Conservation (phyloP, 305 asterid genomes). For the Solanum chacoense region DNA sequence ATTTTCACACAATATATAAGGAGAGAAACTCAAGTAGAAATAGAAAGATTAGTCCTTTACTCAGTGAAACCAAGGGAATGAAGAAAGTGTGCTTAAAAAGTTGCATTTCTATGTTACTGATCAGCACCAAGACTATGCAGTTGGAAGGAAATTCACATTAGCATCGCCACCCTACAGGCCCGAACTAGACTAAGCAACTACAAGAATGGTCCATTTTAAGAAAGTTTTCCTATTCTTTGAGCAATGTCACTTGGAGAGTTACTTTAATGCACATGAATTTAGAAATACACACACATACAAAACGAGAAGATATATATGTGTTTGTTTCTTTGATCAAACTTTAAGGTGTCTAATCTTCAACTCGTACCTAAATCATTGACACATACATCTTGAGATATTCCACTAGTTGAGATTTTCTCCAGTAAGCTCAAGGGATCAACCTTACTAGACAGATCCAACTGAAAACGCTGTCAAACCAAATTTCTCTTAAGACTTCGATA, state of each 20-base stretch:
- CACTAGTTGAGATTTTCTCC: conserved; percentile 56
- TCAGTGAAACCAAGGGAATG: not conserved
- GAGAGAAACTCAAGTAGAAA: not conserved
- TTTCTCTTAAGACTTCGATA: conserved; percentile 3
- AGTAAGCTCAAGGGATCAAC: conserved; percentile 72
- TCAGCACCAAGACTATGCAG: not conserved
- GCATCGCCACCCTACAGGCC: not conserved
- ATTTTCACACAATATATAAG: not conserved
- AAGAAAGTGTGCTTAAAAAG: not conserved
- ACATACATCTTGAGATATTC: conserved; percentile 75
- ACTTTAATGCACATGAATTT: not conserved
- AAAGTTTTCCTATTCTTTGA: not conserved
- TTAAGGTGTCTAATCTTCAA: not conserved
- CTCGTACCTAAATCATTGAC: conserved; percentile 70
- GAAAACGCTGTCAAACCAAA: conserved; percentile 46
- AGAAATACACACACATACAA: not conserved
- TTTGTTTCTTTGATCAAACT: not conserved
- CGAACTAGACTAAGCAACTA: not conserved
- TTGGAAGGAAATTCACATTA: not conserved
- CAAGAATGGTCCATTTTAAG: not conserved
- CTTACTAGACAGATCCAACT: conserved; percentile 53
- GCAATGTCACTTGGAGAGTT: not conserved
- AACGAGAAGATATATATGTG: not conserved
- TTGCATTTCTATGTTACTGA: not conserved
- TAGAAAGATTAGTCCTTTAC: not conserved